phyloP scores from a whole-genome alignment of 2,329 filamentous ascomycete genomes.

The Phaeophleospora eucalypticola region DNA sequence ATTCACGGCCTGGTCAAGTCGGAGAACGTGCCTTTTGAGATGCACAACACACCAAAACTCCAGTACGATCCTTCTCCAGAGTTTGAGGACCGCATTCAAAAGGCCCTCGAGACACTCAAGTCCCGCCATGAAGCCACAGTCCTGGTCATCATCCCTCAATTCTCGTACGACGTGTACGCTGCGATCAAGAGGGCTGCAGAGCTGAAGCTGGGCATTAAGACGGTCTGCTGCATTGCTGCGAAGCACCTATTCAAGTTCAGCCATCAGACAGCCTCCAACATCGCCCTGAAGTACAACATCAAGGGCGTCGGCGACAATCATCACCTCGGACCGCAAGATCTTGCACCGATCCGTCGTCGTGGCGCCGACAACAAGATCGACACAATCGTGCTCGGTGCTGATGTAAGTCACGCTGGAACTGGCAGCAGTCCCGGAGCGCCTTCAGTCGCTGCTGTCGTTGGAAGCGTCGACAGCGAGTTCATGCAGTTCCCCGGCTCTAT shows the following conservation, averaged over 20 bases:
- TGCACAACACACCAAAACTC: no score
- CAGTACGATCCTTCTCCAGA: no score
- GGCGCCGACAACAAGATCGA: not conserved
- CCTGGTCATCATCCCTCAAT: not conserved
- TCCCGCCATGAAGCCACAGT: no score
- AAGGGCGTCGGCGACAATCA: not conserved
- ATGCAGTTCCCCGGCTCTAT: conserved; percentile 35
- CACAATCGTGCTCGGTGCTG: conserved; percentile 37
- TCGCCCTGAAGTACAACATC: conserved; percentile 5
- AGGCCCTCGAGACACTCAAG: no score
- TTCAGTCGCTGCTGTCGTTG: conserved; percentile 15
- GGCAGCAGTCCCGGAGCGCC: conserved; percentile 12
- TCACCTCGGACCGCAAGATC: not conserved
- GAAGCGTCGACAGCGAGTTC: conserved; percentile 8
- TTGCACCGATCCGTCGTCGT: no score
- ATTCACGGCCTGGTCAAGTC: no score
- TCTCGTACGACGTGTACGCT: not conserved
- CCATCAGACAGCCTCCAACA: conserved; percentile 1
- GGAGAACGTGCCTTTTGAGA: no score
- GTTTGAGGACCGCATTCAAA: no score
- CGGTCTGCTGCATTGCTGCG: not conserved
- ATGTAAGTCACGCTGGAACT: conserved; percentile 39
- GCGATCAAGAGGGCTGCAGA: conserved; percentile 7
- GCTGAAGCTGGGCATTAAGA: not conserved
- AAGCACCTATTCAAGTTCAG: not conserved